Evolutionary conservation across 352 stramenopile species (phyloP).

Genomic region (Blastocystis sp.): DNA sequence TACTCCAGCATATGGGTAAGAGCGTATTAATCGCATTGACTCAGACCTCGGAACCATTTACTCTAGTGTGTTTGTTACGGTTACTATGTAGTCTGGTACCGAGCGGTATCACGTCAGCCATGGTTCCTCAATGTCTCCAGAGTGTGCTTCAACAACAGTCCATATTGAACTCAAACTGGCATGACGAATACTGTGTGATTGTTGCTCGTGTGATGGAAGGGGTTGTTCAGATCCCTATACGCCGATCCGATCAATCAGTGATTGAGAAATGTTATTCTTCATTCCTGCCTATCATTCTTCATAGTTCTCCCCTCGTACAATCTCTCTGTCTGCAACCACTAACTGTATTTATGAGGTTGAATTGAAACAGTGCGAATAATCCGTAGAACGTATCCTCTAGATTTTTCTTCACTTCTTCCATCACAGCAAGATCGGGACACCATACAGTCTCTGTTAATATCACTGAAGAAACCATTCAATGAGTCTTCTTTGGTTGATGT

Average conservation of each 20-base stretch:
- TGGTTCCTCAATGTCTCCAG: slow-evolving; percentile 6
- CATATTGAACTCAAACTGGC: not conserved
- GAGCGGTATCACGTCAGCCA: not conserved
- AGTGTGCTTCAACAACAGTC: not conserved
- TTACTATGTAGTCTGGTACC: not conserved
- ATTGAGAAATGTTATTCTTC: not conserved
- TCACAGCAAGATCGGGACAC: not conserved
- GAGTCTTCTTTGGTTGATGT: not conserved
- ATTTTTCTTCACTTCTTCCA: not conserved
- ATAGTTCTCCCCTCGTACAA: no score
- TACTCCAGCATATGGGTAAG: not conserved
- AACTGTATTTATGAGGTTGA: slow-evolving; percentile 23
- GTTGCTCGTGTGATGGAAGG: not conserved
- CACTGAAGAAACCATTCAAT: not conserved
- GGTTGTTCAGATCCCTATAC: not conserved
- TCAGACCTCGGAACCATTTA: not conserved
- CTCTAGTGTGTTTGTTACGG: not conserved
- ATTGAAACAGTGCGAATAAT: not conserved
- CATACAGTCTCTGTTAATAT: not conserved
- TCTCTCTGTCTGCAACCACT: not conserved
- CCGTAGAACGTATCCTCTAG: slow-evolving; percentile 5
- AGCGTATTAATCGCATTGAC: not conserved
- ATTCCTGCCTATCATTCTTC: not conserved
- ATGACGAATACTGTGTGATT: not conserved
- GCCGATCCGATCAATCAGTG: not conserved